phyloP scores from a whole-genome alignment of 495 filamentous ascomycete species.

The Chaetomium cochliodes region DNA sequence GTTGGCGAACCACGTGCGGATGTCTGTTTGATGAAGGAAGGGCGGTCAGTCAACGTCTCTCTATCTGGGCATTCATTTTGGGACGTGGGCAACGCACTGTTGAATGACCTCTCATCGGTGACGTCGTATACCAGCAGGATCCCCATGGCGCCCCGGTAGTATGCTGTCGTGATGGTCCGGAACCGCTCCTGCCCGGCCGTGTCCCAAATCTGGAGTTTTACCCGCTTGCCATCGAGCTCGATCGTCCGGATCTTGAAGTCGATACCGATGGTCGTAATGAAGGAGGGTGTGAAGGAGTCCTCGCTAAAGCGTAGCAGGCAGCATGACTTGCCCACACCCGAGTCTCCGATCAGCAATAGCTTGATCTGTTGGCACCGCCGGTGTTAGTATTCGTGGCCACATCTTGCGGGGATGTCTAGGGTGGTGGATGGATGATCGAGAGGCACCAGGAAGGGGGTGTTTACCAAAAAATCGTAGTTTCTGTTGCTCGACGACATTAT shows the following conservation, averaged over 20 bases:
- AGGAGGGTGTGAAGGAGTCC: constrained; percentile 97
- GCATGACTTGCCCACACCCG: constrained; percentile 97
- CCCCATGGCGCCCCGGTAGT: constrained; percentile 97
- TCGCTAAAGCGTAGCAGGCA: constrained; percentile 98
- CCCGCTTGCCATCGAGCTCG: constrained; percentile 94
- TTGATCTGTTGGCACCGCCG: constrained; percentile 69
- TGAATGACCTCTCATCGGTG: constrained; percentile 94
- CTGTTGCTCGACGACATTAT: constrained; percentile 93
- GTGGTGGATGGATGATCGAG: background rate
- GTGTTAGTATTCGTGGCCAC: constrained; percentile 13
- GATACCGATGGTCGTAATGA: constrained; percentile 99
- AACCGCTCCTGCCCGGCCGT: constrained; percentile 98
- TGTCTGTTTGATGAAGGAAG: constrained; percentile 59
- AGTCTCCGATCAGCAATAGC: constrained; percentile 96
- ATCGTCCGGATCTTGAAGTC: constrained; percentile 99
- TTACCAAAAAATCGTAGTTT: constrained; percentile 97
- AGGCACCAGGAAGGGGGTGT: constrained; percentile 13
- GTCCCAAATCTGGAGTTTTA: constrained; percentile 99
- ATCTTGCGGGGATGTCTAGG: background rate
- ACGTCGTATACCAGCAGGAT: constrained; percentile 98
- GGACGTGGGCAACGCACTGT: constrained; percentile 64
- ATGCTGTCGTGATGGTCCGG: constrained; percentile 97
- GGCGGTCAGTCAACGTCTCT: background rate
- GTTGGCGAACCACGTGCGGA: constrained; percentile 98
- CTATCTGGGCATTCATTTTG: background rate